These are phyloP conservation scores for Verticillium klebahnii DNA, from an alignment of 2,329 filamentous ascomycete species.

Conservation along the genomic window DNA sequence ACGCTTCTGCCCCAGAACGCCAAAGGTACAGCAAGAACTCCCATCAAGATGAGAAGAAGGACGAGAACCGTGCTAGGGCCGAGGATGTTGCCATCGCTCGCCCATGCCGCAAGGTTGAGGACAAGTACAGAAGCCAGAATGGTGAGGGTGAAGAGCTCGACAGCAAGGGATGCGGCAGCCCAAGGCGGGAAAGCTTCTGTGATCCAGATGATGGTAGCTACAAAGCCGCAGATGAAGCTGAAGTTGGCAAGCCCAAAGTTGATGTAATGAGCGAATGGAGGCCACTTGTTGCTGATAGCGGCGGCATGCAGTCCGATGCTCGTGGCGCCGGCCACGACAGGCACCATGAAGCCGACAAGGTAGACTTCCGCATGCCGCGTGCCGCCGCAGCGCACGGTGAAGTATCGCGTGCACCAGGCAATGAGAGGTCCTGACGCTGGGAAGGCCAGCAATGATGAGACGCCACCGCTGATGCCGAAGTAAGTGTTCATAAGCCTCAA, in stretches of 20 bases:
- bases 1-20: constrained; percentile 21
- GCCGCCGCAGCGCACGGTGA: constrained; percentile 17
- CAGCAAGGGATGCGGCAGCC: constrained; percentile 16
- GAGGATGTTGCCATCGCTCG: constrained; percentile 2
- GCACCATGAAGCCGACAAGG: constrained; percentile 17
- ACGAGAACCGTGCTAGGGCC: constrained; percentile 12
- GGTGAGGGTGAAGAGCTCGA: constrained; percentile 13
- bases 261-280: constrained; percentile 13
- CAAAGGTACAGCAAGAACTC: constrained; percentile 16
- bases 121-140: constrained; percentile 11
- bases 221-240: constrained; percentile 13
- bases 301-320: constrained; percentile 15
- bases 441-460: constrained; percentile 12
- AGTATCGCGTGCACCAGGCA: constrained; percentile 15
- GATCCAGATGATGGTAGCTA: constrained; percentile 19
- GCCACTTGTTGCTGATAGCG: constrained; percentile 7
- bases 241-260: constrained; percentile 12
- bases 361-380: constrained; percentile 20
- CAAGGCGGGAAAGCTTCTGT: constrained; percentile 20
- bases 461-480: constrained; percentile 4
- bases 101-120: constrained; percentile 12
- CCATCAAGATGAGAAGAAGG: constrained; percentile 14
- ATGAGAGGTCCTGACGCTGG: constrained; percentile 11
- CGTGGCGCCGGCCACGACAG: constrained; percentile 13
- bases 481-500: constrained; percentile 8